Evolutionary conservation across 305 asterid genomes (phyloP).

Genomic region (Fraxinus albicans): DNA sequence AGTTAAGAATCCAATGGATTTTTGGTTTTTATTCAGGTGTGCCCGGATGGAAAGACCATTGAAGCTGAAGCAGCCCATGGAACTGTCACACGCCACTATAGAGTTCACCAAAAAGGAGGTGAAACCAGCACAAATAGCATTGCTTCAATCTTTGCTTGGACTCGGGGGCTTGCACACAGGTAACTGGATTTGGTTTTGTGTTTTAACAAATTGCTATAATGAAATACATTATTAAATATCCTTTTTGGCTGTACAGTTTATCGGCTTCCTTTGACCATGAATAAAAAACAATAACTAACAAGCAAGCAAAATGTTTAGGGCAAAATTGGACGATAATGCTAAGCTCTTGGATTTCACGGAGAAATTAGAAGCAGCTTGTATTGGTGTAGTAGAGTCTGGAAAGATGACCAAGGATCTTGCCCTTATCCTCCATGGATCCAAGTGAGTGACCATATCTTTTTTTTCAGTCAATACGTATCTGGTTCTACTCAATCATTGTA

Average conservation of each 20-base stretch:
- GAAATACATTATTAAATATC: background rate
- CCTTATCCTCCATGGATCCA: conserved; percentile 86
- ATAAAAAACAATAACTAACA: conserved; percentile 15
- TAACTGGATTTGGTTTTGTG: conserved; percentile 15
- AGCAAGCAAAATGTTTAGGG: conserved; percentile 42
- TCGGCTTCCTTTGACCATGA: background rate
- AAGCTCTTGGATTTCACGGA: conserved; percentile 83
- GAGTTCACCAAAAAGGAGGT: conserved; percentile 97
- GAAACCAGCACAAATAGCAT: conserved; percentile 99
- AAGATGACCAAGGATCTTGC: conserved; percentile 99
- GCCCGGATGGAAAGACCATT: conserved; percentile 99
- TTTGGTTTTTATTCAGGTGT: conserved; percentile 53
- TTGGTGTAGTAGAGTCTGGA: conserved; percentile 85
- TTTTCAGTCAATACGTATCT: background rate
- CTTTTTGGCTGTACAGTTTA: background rate
- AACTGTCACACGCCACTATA: conserved; percentile 93
- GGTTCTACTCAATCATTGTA: background rate
- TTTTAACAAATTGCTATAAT: background rate
- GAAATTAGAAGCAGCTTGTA: conserved; percentile 89
- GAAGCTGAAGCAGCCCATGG: conserved; percentile 99
- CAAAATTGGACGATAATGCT: conserved; percentile 82
- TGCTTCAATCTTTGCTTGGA: conserved; percentile 98
- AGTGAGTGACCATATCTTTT: conserved; percentile 41
- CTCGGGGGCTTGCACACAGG: conserved; percentile 99
- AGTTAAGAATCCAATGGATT: conserved; percentile 17